These are phyloP conservation scores for Melaleuca alternifolia DNA, from an alignment of 345 rosid genomes.

Conservation along the genomic window DNA sequence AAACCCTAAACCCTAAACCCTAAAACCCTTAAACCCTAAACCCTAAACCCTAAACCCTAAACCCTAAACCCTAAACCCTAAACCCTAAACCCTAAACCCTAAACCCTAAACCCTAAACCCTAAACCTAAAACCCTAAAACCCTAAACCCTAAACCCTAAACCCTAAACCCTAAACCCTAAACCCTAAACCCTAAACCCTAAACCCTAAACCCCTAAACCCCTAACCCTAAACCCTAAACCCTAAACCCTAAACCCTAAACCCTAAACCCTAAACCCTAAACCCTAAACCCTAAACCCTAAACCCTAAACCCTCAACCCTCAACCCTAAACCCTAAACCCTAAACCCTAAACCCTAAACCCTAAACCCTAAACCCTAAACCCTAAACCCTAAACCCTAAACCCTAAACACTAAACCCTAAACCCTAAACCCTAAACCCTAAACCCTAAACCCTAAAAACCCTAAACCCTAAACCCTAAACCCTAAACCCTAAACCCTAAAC, in stretches of 20 bases:
- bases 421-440: slow-evolving; percentile 12
- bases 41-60: background rate
- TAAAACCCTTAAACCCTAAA: background rate
- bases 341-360: slow-evolving; percentile 13
- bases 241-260: no score
- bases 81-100: no score
- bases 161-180: no score
- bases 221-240: background rate
- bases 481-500: slow-evolving; percentile 12
- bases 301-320: no score
- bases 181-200: background rate
- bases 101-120: background rate
- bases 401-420: slow-evolving; percentile 10
- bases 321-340: slow-evolving; percentile 4
- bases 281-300: no score
- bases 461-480: slow-evolving; percentile 15
- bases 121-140: background rate
- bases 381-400: slow-evolving; percentile 9
- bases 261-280: no score
- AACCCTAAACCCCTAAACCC: background rate
- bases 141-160: no score
- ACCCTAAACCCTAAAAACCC: slow-evolving; percentile 16
- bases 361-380: slow-evolving; percentile 10
- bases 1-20: background rate
- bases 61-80: no score